Evolutionary conservation across 164 flowering plant species (phyloP).

Genomic region (Umbellularia californica): DNA sequence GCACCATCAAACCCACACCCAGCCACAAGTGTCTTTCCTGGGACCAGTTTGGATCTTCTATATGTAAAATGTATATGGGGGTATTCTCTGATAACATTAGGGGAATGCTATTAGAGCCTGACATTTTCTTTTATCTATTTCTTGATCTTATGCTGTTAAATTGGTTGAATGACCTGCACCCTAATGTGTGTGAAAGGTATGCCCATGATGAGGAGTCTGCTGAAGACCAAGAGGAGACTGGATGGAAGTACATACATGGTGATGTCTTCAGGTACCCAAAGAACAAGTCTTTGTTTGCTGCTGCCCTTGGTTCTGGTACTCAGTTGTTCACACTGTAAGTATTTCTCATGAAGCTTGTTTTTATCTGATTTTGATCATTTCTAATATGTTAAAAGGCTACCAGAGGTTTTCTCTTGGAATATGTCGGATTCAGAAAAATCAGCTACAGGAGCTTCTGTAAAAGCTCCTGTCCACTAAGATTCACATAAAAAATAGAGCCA

Average conservation of each 20-base stretch:
- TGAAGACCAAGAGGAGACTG: constrained; percentile 44
- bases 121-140: neutral
- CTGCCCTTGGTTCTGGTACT: constrained; percentile 41
- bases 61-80: no score
- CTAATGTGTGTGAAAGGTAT: constrained; percentile 19
- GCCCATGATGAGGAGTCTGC: constrained; percentile 40
- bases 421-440: neutral
- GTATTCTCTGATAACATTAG: no score
- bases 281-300: constrained; percentile 36
- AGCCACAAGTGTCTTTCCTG: no score
- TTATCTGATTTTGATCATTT: neutral
- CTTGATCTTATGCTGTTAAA: neutral
- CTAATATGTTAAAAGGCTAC: neutral
- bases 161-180: neutral
- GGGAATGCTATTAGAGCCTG: no score
- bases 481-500: neutral
- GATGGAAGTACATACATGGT: constrained; percentile 45
- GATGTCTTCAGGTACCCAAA: constrained; percentile 43
- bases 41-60: no score
- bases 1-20: no score
- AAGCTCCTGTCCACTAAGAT: neutral
- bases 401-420: neutral
- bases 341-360: neutral
- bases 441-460: no score
- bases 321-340: constrained; percentile 39